These are phyloP conservation scores for Tulasnella calospora DNA, from an alignment of 768 basidiomycete species.

Conservation along the genomic window DNA sequence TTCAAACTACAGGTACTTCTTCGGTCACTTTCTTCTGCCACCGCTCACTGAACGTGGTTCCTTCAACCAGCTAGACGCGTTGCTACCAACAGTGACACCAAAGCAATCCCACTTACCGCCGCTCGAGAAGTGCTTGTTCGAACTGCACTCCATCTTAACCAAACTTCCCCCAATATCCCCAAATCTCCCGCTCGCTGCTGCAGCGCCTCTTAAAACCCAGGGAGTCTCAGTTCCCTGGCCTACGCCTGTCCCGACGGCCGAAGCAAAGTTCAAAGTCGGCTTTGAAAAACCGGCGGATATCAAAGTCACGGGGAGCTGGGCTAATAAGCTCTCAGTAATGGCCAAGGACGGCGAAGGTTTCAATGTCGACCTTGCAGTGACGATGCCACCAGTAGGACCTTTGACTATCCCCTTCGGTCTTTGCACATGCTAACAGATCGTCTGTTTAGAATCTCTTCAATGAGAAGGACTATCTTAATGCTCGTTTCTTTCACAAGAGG, in stretches of 20 bases:
- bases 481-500: slow-evolving; percentile 87
- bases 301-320: slow-evolving; percentile 80
- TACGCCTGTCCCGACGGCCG: slow-evolving; percentile 63
- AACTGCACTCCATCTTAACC: slow-evolving; percentile 61
- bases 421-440: not conserved
- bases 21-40: not conserved
- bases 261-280: slow-evolving; percentile 82
- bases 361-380: slow-evolving; percentile 72
- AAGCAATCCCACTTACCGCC: slow-evolving; percentile 53
- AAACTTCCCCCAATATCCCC: slow-evolving; percentile 54
- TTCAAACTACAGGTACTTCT: slow-evolving; percentile 74
- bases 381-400: slow-evolving; percentile 74
- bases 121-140: slow-evolving; percentile 62
- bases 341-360: slow-evolving; percentile 60
- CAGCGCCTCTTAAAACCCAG: slow-evolving; percentile 33
- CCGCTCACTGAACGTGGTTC: slow-evolving; percentile 23
- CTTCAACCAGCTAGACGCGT: slow-evolving; percentile 41
- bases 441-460: slow-evolving; percentile 66
- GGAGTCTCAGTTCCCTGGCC: slow-evolving; percentile 61
- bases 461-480: slow-evolving; percentile 89
- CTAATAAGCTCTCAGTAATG: slow-evolving; percentile 68
- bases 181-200: slow-evolving; percentile 62
- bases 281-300: slow-evolving; percentile 76
- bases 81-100: slow-evolving; percentile 71
- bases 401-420: not conserved